These are phyloP conservation scores for Linum tenue DNA, from an alignment of 345 rosid genomes.

Conservation along the genomic window DNA sequence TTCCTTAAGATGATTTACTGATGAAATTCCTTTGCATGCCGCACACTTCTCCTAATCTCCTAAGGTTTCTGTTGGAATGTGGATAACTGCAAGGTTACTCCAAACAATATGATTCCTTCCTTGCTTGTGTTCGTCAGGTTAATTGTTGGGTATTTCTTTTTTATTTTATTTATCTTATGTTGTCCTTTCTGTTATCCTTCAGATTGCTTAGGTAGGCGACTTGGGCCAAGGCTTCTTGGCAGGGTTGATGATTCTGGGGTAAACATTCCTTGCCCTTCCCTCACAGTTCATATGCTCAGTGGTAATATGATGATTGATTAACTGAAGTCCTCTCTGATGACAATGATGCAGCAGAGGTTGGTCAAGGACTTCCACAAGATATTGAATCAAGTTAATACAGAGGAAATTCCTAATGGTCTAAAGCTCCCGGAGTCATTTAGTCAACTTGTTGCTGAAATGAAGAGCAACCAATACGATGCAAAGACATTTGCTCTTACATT, in stretches of 20 bases:
- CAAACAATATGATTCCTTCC: neutral
- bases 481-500: conserved; percentile 64
- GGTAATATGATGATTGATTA: neutral
- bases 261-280: conserved; percentile 20
- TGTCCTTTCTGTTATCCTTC: conserved; percentile 20
- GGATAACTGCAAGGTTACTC: no score
- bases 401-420: conserved; percentile 75
- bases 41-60: no score
- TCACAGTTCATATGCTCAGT: neutral
- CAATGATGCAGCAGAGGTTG: conserved; percentile 54
- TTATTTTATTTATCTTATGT: neutral
- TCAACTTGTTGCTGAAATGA: conserved; percentile 84
- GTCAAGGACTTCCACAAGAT: conserved; percentile 79
- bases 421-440: conserved; percentile 78
- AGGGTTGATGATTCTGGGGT: conserved; percentile 92
- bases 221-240: conserved; percentile 92
- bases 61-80: no score
- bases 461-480: conserved; percentile 80
- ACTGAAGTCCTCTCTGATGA: conserved; percentile 17
- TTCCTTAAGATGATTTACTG: no score
- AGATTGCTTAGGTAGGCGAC: conserved; percentile 99
- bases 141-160: no score
- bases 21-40: no score
- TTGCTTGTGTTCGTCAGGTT: neutral
- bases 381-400: conserved; percentile 68